Conservation (phyloP, 306 rosid species). For the Neltuma alba region DNA sequence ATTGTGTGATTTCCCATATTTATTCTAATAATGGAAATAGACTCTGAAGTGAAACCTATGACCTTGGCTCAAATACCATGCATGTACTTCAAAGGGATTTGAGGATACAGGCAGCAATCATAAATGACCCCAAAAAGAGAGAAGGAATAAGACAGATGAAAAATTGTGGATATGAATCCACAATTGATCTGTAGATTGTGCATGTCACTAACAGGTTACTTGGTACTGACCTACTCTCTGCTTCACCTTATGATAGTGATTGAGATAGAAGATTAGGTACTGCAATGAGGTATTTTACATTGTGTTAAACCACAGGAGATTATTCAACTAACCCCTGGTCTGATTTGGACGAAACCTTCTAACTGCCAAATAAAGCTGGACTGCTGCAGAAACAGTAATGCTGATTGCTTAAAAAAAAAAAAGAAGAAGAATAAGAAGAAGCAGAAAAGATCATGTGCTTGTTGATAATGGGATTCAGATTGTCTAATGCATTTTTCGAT, state of each 20-base stretch:
- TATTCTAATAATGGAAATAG: conserved; percentile 20
- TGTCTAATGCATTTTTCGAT: not conserved
- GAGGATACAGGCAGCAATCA: not conserved
- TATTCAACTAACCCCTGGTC: not conserved
- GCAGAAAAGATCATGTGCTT: not conserved
- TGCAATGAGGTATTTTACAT: not conserved
- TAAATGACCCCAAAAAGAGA: not conserved
- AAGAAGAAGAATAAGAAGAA: too few relatives aligned
- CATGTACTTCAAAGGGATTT: conserved; percentile 10
- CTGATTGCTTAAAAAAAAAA: not conserved
- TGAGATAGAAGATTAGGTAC: not conserved
- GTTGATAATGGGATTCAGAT: not conserved
- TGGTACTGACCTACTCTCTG: not conserved
- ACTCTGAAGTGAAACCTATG: conserved; percentile 7
- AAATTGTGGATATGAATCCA: conserved; percentile 7
- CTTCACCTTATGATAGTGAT: not conserved
- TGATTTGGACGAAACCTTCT: not conserved
- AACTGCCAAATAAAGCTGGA: not conserved
- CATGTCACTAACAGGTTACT: not conserved
- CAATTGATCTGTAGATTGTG: not conserved
- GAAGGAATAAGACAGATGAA: conserved; percentile 7
- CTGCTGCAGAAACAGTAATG: not conserved
- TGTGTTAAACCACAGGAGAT: not conserved
- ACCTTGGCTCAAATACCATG: conserved; percentile 16
- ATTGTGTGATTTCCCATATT: conserved; percentile 17